phyloP scores from a whole-genome alignment of 1,284 basidiomycete genomes.

The Sporisorium sorghi region DNA sequence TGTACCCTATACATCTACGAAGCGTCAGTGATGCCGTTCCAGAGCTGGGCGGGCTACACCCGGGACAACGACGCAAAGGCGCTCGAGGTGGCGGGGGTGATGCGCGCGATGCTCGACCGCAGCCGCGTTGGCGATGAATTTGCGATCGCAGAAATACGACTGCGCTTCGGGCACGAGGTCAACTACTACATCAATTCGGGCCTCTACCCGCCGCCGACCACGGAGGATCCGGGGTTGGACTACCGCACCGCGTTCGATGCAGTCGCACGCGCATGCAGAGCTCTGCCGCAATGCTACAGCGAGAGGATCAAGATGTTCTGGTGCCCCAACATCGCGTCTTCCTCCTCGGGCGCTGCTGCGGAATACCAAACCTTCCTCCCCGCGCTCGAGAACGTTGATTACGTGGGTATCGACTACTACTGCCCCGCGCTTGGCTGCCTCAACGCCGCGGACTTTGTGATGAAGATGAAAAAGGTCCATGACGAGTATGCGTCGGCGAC shows the following conservation, averaged over 20 bases:
- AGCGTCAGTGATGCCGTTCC: constrained; percentile 39
- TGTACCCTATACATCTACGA: constrained; percentile 18
- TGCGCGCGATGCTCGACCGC: constrained; percentile 19
- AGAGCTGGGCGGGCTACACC: constrained; percentile 34
- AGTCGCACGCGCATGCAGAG: constrained; percentile 27
- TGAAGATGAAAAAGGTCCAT: constrained; percentile 34
- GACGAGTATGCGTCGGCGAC: constrained; percentile 14
- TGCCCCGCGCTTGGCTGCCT: constrained; percentile 25
- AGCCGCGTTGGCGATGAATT: constrained; percentile 5
- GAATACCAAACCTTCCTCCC: constrained; percentile 37
- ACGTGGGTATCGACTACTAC: constrained; percentile 48
- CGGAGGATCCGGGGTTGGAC: constrained; percentile 14
- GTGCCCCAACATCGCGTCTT: constrained; percentile 46
- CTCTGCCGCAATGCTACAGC: background rate
- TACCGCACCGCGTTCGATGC: constrained; percentile 24
- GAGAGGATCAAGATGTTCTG: constrained; percentile 37
- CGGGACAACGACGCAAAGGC: constrained; percentile 21
- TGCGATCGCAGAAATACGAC: constrained; percentile 22
- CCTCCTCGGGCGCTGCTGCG: constrained; percentile 10
- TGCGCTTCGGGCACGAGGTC: constrained; percentile 40
- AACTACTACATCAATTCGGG: constrained; percentile 44
- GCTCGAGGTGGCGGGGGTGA: constrained; percentile 20
- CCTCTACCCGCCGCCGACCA: constrained; percentile 20
- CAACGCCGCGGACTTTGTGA: constrained; percentile 18
- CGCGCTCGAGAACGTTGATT: constrained; percentile 18